These are phyloP conservation scores for Cladorrhinum sp. DNA, from an alignment of 2,329 filamentous ascomycete genomes.

Conservation along the genomic window DNA sequence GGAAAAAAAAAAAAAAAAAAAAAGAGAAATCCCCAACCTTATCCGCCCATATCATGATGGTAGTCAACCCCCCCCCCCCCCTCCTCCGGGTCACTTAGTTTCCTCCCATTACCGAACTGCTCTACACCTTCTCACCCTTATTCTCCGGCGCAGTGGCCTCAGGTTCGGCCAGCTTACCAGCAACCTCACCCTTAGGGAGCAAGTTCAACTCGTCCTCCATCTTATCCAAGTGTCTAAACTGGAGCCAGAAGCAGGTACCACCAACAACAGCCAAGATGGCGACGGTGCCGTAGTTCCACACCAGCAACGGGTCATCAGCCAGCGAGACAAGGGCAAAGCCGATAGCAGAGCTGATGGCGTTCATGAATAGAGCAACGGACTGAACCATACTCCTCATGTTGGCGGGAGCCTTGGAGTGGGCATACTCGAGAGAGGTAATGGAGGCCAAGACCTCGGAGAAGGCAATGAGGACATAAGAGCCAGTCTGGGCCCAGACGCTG, in stretches of 20 bases:
- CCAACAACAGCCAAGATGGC: slow-evolving; percentile 62
- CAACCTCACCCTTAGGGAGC: slow-evolving; percentile 30
- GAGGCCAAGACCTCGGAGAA: slow-evolving; percentile 49
- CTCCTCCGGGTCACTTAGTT: background rate
- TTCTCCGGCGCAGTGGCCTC: background rate
- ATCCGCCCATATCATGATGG: too few relatives aligned
- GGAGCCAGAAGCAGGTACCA: slow-evolving; percentile 66
- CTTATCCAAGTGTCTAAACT: slow-evolving; percentile 55
- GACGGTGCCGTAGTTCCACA: slow-evolving; percentile 71
- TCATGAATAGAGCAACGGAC: slow-evolving; percentile 65
- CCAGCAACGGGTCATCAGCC: slow-evolving; percentile 59
- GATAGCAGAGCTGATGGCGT: slow-evolving; percentile 64
- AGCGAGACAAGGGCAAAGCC: slow-evolving; percentile 53
- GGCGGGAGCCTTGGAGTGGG: slow-evolving; percentile 70
- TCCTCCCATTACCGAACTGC: background rate
- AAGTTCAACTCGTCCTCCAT: slow-evolving; percentile 64
- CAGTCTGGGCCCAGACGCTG: slow-evolving; percentile 61
- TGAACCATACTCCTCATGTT: slow-evolving; percentile 75
- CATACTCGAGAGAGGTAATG: slow-evolving; percentile 65
- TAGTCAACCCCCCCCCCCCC: too few relatives aligned
- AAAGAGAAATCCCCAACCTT: too few relatives aligned
- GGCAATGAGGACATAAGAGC: slow-evolving; percentile 48
- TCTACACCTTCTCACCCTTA: background rate
- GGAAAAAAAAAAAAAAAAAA: too few relatives aligned
- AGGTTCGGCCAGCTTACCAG: background rate